A percentile compares a stretch with the other conserved stretches of the same genome.
These are phyloP conservation scores for Ustilago tritici DNA, from an alignment of 1,284 basidiomycete species.

Conservation along the genomic window DNA sequence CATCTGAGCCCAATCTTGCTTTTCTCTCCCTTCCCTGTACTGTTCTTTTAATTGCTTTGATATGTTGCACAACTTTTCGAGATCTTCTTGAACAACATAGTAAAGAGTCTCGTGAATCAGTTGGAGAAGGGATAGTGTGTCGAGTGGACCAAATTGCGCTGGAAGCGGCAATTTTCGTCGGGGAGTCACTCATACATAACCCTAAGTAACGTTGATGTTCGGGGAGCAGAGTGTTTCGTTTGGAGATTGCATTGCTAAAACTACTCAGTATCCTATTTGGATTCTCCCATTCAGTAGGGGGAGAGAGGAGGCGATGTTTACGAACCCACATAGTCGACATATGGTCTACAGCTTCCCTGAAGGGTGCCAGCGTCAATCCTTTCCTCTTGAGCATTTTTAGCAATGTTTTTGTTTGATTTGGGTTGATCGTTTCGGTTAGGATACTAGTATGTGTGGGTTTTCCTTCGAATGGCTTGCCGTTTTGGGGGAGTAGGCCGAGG, in stretches of 20 bases:
- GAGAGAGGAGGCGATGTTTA: conserved; percentile 13
- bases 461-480: conserved; percentile 13
- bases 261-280: conserved; percentile 26
- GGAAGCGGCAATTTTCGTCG: conserved; percentile 30
- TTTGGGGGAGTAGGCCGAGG: conserved; percentile 38
- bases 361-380: conserved; percentile 37
- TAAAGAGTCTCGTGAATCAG: conserved; percentile 6
- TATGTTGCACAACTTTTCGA: conserved; percentile 10
- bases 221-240: conserved; percentile 26
- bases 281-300: conserved; percentile 8
- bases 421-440: conserved; percentile 4
- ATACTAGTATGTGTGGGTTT: conserved; percentile 14
- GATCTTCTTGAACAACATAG: not conserved
- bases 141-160: conserved; percentile 10
- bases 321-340: conserved; percentile 41
- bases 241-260: conserved; percentile 39
- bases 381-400: conserved; percentile 13
- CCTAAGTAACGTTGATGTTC: conserved; percentile 26
- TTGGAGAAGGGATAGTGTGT: not conserved
- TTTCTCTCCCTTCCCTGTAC: too few relatives aligned
- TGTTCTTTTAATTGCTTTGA: conserved; percentile 8
- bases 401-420: conserved; percentile 8
- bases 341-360: conserved; percentile 29
- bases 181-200: conserved; percentile 36
- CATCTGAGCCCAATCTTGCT: too few relatives aligned